Percentiles rank a stretch among this genome's conserved stretches.
These are phyloP conservation scores for Acanthamoeba lenticulata DNA, from an alignment of 208 protist species.

Conservation along the genomic window DNA sequence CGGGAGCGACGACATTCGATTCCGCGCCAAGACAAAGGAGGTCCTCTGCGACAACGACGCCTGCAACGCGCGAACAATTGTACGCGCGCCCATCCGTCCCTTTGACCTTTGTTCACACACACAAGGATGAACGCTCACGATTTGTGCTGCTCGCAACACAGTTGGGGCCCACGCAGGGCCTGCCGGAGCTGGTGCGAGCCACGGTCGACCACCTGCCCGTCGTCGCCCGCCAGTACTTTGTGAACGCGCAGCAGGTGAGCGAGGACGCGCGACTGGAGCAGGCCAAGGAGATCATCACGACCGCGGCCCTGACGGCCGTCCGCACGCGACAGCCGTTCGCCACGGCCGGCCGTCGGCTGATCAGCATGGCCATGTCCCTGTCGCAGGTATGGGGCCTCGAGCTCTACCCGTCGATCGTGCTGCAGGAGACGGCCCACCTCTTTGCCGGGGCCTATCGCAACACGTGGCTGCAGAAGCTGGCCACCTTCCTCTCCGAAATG, in stretches of 20 bases:
- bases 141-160: not conserved
- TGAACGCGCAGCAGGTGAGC: not conserved
- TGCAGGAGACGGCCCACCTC: conserved; percentile 39
- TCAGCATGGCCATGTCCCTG: not conserved
- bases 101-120: too few species aligned
- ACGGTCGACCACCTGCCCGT: not conserved
- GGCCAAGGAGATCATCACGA: conserved; percentile 11
- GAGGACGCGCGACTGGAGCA: not conserved
- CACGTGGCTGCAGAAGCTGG: conserved; percentile 5
- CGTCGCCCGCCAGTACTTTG: conserved; percentile 25
- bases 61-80: conserved; percentile 28
- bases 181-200: not conserved
- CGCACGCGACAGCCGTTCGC: not conserved
- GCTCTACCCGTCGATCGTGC: not conserved
- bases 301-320: not conserved
- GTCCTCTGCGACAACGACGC: conserved; percentile 27
- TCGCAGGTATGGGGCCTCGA: conserved; percentile 11
- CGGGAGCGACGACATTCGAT: conserved; percentile 14
- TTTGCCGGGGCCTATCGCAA: not conserved
- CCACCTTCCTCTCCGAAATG: not conserved
- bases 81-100: not conserved
- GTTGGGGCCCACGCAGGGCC: not conserved
- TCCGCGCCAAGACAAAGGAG: not conserved
- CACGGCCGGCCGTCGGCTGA: not conserved
- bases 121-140: too few species aligned